These are phyloP conservation scores for Lasiodiplodia sp. DNA, from an alignment of 2,329 filamentous ascomycete species.

Conservation along the genomic window DNA sequence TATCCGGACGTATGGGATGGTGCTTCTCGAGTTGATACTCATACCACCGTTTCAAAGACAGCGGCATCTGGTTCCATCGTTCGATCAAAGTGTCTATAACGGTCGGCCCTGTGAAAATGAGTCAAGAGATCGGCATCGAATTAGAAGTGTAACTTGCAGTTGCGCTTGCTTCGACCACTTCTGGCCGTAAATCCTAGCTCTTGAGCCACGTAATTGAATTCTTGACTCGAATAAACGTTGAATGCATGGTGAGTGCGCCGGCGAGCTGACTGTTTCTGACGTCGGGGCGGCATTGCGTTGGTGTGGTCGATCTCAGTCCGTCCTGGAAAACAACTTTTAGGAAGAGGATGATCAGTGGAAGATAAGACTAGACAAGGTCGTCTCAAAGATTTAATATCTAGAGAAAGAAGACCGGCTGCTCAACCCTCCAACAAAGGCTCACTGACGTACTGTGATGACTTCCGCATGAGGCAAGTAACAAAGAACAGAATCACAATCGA, in stretches of 20 bases:
- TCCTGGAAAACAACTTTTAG: neutral
- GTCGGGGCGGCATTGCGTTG: neutral
- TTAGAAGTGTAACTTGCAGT: neutral
- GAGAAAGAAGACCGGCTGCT: neutral
- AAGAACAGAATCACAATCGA: neutral
- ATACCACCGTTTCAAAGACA: neutral
- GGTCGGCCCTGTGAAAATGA: neutral
- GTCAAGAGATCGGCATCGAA: neutral
- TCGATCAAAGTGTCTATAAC: neutral
- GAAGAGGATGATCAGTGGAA: neutral
- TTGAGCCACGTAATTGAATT: neutral
- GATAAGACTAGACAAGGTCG: neutral
- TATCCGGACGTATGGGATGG: neutral
- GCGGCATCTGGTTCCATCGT: neutral
- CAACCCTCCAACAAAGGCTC: neutral
- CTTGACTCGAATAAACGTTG: neutral
- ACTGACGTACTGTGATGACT: neutral
- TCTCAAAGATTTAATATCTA: neutral
- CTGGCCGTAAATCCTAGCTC: neutral
- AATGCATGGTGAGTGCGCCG: neutral
- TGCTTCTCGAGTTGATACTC: slow-evolving; percentile 1
- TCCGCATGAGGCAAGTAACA: neutral
- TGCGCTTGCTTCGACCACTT: neutral
- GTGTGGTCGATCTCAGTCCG: neutral
- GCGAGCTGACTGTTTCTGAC: neutral